phyloP scores from a whole-genome alignment of 2,329 filamentous ascomycete species.

The Myriosclerotinia curreyana region DNA sequence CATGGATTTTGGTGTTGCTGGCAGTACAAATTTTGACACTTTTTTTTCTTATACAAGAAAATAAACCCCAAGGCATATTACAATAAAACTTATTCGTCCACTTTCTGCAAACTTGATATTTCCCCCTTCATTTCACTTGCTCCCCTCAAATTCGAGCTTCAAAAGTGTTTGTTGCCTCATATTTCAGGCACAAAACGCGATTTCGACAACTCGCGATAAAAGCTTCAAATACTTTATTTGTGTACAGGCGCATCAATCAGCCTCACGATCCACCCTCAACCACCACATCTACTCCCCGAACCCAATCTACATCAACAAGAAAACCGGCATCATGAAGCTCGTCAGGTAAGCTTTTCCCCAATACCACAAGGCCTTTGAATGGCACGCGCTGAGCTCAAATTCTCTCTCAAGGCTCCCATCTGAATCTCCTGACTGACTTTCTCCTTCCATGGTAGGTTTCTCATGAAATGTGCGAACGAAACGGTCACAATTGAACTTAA shows the following conservation, averaged over 20 bases:
- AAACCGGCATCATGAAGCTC: slow-evolving; percentile 79
- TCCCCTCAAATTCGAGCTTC: background rate
- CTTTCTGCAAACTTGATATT: background rate
- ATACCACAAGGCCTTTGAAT: slow-evolving; percentile 32
- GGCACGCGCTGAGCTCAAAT: slow-evolving; percentile 47
- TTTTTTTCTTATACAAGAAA: background rate
- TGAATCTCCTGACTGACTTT: slow-evolving; percentile 40
- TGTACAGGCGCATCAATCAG: slow-evolving; percentile 14
- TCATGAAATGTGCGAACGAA: slow-evolving; percentile 99
- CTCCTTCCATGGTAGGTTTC: slow-evolving; percentile 61
- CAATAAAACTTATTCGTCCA: background rate
- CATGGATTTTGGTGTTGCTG: slow-evolving; percentile 16
- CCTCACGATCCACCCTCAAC: slow-evolving; percentile 9
- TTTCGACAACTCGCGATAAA: slow-evolving; percentile 20
- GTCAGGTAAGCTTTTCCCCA: slow-evolving; percentile 67
- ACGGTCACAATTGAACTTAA: slow-evolving; percentile 98
- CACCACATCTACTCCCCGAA: background rate
- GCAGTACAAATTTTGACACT: slow-evolving; percentile 18
- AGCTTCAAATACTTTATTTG: slow-evolving; percentile 20
- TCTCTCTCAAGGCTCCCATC: slow-evolving; percentile 42
- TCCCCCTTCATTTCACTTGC: background rate
- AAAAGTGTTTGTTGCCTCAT: background rate
- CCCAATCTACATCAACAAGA: slow-evolving; percentile 5
- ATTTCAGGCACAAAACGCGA: background rate
- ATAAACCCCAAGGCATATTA: slow-evolving; percentile 16